A percentile compares a stretch with the other conserved stretches of the same genome.
These are phyloP conservation scores for Podospora bellae-mahoneyi DNA, from an alignment of 495 filamentous ascomycete species.

Conservation along the genomic window DNA sequence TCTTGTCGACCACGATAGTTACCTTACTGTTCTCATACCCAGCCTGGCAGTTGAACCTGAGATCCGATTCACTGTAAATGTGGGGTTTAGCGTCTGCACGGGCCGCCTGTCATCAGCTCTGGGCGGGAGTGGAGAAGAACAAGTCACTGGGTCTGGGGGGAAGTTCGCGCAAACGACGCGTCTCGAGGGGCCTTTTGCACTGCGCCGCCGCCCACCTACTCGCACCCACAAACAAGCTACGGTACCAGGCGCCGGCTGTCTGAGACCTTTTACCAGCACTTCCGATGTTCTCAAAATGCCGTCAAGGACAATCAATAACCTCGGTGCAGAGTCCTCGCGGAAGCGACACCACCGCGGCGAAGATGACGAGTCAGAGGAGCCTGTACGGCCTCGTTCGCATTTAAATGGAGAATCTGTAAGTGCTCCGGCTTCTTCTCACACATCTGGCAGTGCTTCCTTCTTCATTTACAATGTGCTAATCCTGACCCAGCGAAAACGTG, in stretches of 20 bases:
- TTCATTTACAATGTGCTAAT: neutral
- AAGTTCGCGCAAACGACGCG: slow-evolving; percentile 5
- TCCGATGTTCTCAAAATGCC: slow-evolving; percentile 19
- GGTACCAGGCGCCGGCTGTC: neutral
- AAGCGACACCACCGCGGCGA: slow-evolving; percentile 41
- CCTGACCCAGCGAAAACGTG: slow-evolving; percentile 41
- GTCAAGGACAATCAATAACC: slow-evolving; percentile 18
- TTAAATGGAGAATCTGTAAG: slow-evolving; percentile 47
- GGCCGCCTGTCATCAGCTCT: neutral
- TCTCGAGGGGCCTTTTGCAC: neutral
- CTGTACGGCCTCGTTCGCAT: slow-evolving; percentile 45
- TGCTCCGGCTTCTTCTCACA: slow-evolving; percentile 5
- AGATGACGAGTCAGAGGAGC: slow-evolving; percentile 48
- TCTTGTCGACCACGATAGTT: neutral
- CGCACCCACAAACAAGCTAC: neutral
- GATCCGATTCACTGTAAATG: neutral
- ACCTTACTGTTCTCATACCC: neutral
- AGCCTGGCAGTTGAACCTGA: neutral
- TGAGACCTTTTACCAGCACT: neutral
- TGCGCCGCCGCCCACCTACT: neutral
- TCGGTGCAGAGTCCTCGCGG: slow-evolving; percentile 27
- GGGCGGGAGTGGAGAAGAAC: neutral
- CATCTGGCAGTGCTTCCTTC: neutral
- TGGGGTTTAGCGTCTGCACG: neutral
- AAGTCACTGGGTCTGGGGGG: slow-evolving; percentile 6